phyloP scores from a whole-genome alignment of 257 asterid species.

The Galeopsis tetrahit region DNA sequence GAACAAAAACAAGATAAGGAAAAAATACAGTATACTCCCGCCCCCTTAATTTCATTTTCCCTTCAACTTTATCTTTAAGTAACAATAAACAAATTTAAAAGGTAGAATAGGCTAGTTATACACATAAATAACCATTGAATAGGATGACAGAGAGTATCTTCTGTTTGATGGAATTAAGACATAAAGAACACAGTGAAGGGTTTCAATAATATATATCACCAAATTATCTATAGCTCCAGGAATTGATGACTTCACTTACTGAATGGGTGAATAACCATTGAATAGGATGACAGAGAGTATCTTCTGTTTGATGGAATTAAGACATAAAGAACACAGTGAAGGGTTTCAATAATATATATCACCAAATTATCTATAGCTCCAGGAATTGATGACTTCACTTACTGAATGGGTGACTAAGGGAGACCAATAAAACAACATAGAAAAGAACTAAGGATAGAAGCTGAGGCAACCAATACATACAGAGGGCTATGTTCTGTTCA shows the following conservation, averaged over 20 bases:
- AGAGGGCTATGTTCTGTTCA: background rate
- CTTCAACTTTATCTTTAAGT: background rate
- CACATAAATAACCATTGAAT: no score
- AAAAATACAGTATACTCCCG: background rate
- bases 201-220: background rate
- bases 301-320: no score
- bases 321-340: background rate
- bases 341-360: background rate
- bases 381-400: background rate
- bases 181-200: background rate
- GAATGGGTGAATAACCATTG: background rate
- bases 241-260: background rate
- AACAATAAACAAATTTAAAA: background rate
- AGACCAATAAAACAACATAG: background rate
- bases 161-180: no score
- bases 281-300: background rate
- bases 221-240: background rate
- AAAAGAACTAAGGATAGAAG: background rate
- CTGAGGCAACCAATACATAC: background rate
- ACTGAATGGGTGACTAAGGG: background rate
- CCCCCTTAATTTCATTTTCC: background rate
- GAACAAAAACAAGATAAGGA: background rate
- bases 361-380: conserved; percentile 5
- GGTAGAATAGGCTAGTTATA: background rate
- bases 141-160: background rate